A percentile compares a stretch with the other conserved stretches of the same genome.
phyloP scores from a whole-genome alignment of 2,329 filamentous ascomycete genomes.

The Colletotrichum zoysiae region DNA sequence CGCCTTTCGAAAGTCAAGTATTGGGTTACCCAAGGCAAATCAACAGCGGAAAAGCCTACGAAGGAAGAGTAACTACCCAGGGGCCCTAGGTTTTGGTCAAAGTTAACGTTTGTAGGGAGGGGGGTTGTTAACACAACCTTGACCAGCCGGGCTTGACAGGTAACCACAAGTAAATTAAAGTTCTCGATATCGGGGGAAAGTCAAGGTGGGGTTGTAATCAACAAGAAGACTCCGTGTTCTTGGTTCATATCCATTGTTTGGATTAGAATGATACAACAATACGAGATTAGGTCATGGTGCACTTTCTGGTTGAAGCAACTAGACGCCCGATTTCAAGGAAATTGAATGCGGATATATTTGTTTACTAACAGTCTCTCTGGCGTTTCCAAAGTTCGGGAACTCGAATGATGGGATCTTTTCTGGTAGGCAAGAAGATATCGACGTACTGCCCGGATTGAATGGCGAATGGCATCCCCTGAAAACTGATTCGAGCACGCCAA shows the following conservation, averaged over 20 bases:
- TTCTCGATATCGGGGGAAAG: neutral
- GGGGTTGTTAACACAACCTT: too few relatives aligned
- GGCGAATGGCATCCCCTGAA: neutral
- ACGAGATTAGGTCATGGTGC: neutral
- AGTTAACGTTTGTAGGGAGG: too few relatives aligned
- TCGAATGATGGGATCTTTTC: neutral
- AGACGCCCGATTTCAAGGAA: neutral
- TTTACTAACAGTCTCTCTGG: neutral
- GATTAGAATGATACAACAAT: neutral
- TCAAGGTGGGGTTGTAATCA: neutral
- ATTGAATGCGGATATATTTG: neutral
- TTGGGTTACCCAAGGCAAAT: neutral
- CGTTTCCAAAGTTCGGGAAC: neutral
- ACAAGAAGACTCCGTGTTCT: neutral
- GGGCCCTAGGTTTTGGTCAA: too few relatives aligned
- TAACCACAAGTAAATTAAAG: neutral
- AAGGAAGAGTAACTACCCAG: neutral
- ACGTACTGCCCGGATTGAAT: neutral
- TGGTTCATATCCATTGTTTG: neutral
- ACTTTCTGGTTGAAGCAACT: neutral
- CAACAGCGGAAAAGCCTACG: neutral
- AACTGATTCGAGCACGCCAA: neutral
- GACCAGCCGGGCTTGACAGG: neutral
- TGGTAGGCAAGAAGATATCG: fast-evolving
- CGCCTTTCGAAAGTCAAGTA: neutral